Conservation (phyloP, 2,329 filamentous ascomycete genomes). For the Trichoderma gracile region DNA sequence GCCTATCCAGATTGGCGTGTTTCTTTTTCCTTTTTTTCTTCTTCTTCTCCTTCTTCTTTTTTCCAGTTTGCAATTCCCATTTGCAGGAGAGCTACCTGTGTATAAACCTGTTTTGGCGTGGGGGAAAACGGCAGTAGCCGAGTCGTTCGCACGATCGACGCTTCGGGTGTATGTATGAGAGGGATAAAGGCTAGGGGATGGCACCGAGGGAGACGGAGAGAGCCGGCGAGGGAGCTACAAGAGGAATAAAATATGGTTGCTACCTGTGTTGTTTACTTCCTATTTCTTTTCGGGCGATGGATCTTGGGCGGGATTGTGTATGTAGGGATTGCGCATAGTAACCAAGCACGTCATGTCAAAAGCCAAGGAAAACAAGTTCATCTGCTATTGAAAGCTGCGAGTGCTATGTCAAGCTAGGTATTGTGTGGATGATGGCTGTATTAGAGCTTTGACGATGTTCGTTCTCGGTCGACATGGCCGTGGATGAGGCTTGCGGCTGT, state of each 20-base stretch:
- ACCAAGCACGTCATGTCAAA: slow-evolving; percentile 33
- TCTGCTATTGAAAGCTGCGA: background rate
- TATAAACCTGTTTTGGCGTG: slow-evolving; percentile 22
- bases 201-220: slow-evolving; percentile 7
- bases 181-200: slow-evolving; percentile 12
- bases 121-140: slow-evolving; percentile 13
- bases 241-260: slow-evolving; percentile 32
- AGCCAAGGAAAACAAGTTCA: background rate
- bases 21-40: background rate
- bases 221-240: background rate
- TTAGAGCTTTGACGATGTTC: too few species aligned
- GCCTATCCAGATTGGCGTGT: slow-evolving; percentile 16
- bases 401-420: background rate
- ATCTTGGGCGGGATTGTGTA: slow-evolving; percentile 34
- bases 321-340: slow-evolving; percentile 38
- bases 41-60: background rate
- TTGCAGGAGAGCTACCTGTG: slow-evolving; percentile 18
- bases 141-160: slow-evolving; percentile 3
- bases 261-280: slow-evolving; percentile 36
- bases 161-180: slow-evolving; percentile 24
- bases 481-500: too few species aligned
- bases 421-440: too few species aligned
- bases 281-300: slow-evolving; percentile 32
- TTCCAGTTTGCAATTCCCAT: slow-evolving; percentile 19
- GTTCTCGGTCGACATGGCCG: too few species aligned